Percentiles rank a stretch among this genome's conserved stretches.
phyloP scores from a whole-genome alignment of 163 green algal species.

The Scenedesmus sp. region DNA sequence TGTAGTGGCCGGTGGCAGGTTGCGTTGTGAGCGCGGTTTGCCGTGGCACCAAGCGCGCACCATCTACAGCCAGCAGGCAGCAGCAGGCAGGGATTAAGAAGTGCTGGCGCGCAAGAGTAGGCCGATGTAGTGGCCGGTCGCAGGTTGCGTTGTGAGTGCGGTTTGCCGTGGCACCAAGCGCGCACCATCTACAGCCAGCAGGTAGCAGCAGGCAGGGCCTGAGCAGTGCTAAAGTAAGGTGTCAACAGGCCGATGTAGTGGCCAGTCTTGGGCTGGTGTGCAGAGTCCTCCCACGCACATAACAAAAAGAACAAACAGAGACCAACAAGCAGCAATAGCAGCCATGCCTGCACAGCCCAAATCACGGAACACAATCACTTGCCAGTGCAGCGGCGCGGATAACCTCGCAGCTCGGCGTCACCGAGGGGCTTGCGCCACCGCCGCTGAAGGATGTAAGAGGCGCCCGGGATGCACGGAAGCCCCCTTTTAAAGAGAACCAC shows the following conservation, averaged over 20 bases:
- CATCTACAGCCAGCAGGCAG: conserved; percentile 1
- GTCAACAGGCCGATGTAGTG: too few species aligned
- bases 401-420: background rate
- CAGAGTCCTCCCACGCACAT: too few species aligned
- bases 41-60: background rate
- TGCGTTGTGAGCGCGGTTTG: background rate
- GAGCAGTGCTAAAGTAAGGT: background rate
- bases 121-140: conserved; percentile 8
- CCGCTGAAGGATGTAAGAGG: too few species aligned
- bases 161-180: background rate
- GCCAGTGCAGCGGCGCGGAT: background rate
- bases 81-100: background rate
- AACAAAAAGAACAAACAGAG: too few species aligned
- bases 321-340: too few species aligned
- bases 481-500: too few species aligned
- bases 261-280: too few species aligned
- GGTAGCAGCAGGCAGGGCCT: background rate
- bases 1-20: conserved; percentile 35
- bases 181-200: background rate
- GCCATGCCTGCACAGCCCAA: too few species aligned
- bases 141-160: background rate
- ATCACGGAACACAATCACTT: too few species aligned
- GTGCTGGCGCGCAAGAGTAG: background rate
- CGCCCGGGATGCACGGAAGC: too few species aligned
- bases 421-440: background rate